Evolutionary conservation across 2,329 filamentous ascomycete species (phyloP).

Genomic region (Penicillium thymicola): DNA sequence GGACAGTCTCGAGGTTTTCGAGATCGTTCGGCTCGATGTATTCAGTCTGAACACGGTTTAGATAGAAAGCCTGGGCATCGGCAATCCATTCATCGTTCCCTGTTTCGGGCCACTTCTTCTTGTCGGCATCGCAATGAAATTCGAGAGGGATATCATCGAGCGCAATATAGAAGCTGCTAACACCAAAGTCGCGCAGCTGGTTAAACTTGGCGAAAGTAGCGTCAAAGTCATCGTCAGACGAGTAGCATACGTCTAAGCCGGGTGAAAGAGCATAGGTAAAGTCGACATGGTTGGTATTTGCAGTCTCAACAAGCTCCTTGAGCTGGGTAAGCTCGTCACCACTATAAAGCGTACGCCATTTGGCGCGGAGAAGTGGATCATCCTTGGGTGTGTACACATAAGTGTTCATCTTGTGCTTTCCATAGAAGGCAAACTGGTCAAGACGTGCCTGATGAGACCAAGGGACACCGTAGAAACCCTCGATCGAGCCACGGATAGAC

Average conservation of each 20-base stretch:
- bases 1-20: background rate
- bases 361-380: constrained; percentile 18
- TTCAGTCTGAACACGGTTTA: background rate
- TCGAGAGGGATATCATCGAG: background rate
- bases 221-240: background rate
- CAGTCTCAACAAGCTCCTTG: background rate
- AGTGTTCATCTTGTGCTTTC: constrained; percentile 24
- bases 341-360: constrained; percentile 20
- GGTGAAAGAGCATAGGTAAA: background rate
- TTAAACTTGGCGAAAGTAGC: background rate
- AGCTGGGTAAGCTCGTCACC: constrained; percentile 9
- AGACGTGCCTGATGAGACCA: constrained; percentile 25
- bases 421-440: constrained; percentile 23
- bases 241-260: background rate
- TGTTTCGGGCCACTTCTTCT: background rate
- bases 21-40: background rate
- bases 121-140: background rate
- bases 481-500: constrained; percentile 24
- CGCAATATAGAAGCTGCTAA: background rate
- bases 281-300: background rate
- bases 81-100: background rate
- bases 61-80: background rate
- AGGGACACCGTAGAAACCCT: constrained; percentile 24
- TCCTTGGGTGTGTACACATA: constrained; percentile 26
- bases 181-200: background rate